Evolutionary conservation across 768 basidiomycete genomes (phyloP).

Genomic region (Lepiota venenata): DNA sequence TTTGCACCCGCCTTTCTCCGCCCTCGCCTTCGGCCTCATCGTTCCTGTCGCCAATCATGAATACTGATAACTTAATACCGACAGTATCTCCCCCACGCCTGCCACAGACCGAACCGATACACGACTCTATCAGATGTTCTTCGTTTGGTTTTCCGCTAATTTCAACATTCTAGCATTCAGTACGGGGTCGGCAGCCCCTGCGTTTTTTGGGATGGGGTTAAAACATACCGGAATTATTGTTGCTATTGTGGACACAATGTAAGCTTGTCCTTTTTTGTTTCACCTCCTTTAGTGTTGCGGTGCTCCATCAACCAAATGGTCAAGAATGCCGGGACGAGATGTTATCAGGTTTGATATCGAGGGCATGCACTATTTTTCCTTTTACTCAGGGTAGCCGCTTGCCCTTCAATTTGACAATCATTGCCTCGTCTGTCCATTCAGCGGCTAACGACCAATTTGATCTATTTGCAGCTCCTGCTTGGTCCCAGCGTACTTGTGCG

Average conservation of each 20-base stretch:
- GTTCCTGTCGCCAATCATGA: no score
- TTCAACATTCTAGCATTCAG: conserved; percentile 65
- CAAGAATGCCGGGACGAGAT: neutral
- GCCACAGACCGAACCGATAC: conserved; percentile 48
- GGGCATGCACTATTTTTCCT: no score
- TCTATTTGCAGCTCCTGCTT: conserved; percentile 30
- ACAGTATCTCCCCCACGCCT: conserved; percentile 52
- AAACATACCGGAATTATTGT: conserved; percentile 51
- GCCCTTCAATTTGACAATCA: no score
- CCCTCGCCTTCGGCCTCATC: no score
- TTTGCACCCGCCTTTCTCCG: no score
- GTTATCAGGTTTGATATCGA: no score
- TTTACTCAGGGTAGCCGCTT: no score
- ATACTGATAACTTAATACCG: neutral
- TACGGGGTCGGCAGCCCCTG: conserved; percentile 57
- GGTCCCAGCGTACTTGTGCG: conserved; percentile 61
- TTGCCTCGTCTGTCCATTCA: neutral
- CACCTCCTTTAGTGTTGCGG: neutral
- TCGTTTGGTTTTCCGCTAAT: conserved; percentile 70
- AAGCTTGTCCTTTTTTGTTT: conserved; percentile 16
- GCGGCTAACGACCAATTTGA: neutral
- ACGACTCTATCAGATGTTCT: conserved; percentile 64
- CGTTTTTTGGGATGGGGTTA: conserved; percentile 51
- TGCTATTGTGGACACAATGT: conserved; percentile 37
- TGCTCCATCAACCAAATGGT: neutral